Conservation (phyloP, 2,329 filamentous ascomycete species). For the Nakataea oryzae region DNA sequence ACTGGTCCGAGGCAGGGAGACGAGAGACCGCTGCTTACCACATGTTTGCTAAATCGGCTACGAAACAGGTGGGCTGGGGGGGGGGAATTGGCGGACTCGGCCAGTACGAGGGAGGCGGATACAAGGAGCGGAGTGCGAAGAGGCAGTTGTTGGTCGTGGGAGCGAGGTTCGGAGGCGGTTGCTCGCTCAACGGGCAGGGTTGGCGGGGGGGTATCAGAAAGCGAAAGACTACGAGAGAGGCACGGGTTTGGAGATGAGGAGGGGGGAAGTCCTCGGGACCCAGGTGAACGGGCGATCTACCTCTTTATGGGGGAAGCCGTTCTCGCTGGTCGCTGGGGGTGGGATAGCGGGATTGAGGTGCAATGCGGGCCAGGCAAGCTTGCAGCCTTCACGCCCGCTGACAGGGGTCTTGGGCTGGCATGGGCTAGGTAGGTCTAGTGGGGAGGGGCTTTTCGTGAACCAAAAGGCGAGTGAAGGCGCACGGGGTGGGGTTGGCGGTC, state of each 20-base stretch:
- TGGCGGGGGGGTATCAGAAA: background rate
- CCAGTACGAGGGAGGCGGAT: background rate
- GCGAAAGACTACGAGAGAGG: background rate
- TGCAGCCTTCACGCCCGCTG: background rate
- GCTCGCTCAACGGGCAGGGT: background rate
- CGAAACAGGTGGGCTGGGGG: background rate
- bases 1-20: background rate
- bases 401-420: background rate
- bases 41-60: conserved; percentile 15
- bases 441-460: background rate
- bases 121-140: background rate
- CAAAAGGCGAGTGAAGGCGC: background rate
- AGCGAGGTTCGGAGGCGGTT: background rate
- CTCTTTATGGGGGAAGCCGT: background rate
- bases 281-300: background rate
- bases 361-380: background rate
- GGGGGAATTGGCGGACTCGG: background rate
- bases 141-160: background rate
- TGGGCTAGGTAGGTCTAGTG: background rate
- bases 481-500: background rate
- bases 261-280: background rate
- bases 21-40: conserved; percentile 16
- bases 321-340: background rate
- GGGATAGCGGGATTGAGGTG: background rate
- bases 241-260: background rate